Evolutionary conservation across 352 stramenopile species (phyloP), one percentile per base, ranked within the genome.

Genomic region (Lagenidium sp.): DNA sequence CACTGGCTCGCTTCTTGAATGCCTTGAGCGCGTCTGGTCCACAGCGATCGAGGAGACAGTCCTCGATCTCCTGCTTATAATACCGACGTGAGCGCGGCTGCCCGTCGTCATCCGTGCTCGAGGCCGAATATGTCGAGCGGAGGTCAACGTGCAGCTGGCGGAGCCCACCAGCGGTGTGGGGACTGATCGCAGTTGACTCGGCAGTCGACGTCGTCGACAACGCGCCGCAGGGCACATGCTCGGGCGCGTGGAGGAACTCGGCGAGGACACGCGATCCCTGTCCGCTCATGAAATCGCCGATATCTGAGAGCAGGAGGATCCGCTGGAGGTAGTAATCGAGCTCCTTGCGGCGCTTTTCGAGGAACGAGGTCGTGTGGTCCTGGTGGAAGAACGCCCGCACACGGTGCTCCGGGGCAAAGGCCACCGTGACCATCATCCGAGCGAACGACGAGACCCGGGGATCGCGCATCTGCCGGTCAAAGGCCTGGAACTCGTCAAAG

Each of bases 281-380:
- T 37, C 47, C 59, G 7, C 44, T 65, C 15, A 50, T 57, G 35
- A 90, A 87, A 41, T 90, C 77, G 18, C 47, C 45, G 4, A 85
- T 74, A 21, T 83, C 61, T 1, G 77, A 68, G 50, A 90, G 83
- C 37, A 85, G 56, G 57, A 90, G 68, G 35, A 90, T 82, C 31
- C 77, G 69, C 62, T 90, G 77, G 47, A 87, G 69, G 65, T 85
- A 90, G 37, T 87, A 86, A 51, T 90, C 77, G 25, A 90, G 63
- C 41, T 90, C 77, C 13, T 77, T 76, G 29, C 75, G 69, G 11
- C 77, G 71, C 57, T 79, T 85, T 43, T 90, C 74, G 1, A 87
- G 56, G 50, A 90, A 90, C 23, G 63, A 65, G 8, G 62, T 34
- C n/a, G 57, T 79, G 44, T 81, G 65, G 36, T 85, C 68, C 40